Evolutionary conservation across 2,329 filamentous ascomycete genomes (phyloP).

Genomic region (Xylariaceae sp.): DNA sequence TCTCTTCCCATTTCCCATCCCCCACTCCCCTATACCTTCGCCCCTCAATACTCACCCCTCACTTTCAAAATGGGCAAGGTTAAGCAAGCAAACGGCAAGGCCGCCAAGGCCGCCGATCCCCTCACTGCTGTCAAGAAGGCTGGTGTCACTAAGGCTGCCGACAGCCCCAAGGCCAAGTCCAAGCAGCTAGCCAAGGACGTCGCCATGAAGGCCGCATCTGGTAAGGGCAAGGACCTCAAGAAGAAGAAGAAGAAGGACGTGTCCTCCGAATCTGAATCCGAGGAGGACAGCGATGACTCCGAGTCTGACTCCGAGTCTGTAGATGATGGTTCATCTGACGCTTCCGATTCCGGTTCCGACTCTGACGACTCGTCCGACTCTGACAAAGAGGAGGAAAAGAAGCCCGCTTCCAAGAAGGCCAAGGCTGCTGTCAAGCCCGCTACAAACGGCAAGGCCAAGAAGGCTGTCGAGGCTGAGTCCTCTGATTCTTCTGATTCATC

Average conservation of each 20-base stretch:
- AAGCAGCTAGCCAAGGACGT: slow-evolving; percentile 70
- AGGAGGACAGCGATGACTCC: no score
- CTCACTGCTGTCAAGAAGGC: slow-evolving; percentile 67
- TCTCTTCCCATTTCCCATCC: not conserved
- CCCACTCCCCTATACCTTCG: slow-evolving; percentile 5
- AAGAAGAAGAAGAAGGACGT: slow-evolving; percentile 49
- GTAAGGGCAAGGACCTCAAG: slow-evolving; percentile 47
- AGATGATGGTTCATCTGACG: no score
- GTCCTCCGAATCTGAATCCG: slow-evolving; percentile 45
- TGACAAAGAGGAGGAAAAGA: slow-evolving; percentile 39
- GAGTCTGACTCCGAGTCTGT: slow-evolving; percentile 38
- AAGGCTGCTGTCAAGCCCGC: slow-evolving; percentile 34
- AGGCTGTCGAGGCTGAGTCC: slow-evolving; percentile 43
- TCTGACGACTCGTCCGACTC: slow-evolving; percentile 33
- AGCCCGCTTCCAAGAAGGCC: slow-evolving; percentile 41
- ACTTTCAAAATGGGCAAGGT: slow-evolving; percentile 67
- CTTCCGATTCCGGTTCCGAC: no score
- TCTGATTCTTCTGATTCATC: slow-evolving; percentile 47
- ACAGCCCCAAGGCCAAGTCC: slow-evolving; percentile 70
- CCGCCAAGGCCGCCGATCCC: slow-evolving; percentile 58
- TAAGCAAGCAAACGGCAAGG: slow-evolving; percentile 66
- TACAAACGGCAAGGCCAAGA: slow-evolving; percentile 44
- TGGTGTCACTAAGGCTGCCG: slow-evolving; percentile 70
- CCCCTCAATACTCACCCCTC: slow-evolving; percentile 19
- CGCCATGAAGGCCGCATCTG: slow-evolving; percentile 53